A percentile compares a stretch with the other conserved stretches of the same genome.
These are phyloP conservation scores for Pichia sp. DNA, from an alignment of 1,139 yeast species.

Conservation along the genomic window DNA sequence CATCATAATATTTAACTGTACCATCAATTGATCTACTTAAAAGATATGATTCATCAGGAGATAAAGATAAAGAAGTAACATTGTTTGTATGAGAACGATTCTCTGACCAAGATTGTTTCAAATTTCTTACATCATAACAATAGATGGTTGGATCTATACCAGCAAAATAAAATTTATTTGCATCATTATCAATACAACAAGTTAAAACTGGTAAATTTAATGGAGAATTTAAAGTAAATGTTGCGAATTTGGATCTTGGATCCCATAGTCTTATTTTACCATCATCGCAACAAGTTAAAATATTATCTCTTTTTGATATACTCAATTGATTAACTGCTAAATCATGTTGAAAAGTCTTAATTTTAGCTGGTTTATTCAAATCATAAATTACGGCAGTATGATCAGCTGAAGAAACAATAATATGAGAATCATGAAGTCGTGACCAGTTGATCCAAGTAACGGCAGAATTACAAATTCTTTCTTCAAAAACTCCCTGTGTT, in stretches of 20 bases:
- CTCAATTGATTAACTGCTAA: conserved; percentile 53
- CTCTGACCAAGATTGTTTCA: conserved; percentile 41
- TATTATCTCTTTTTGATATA: conserved; percentile 21
- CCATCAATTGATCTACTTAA: conserved; percentile 56
- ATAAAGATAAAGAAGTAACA: conserved; percentile 46
- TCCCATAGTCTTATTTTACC: conserved; percentile 63
- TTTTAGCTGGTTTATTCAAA: conserved; percentile 45
- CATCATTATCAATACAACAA: conserved; percentile 35
- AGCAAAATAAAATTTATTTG: conserved; percentile 43
- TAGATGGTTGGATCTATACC: conserved; percentile 64
- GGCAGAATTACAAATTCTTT: conserved; percentile 34
- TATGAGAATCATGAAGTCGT: conserved; percentile 29
- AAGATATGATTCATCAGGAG: conserved; percentile 44
- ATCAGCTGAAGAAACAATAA: conserved; percentile 49
- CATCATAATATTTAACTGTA: conserved; percentile 50
- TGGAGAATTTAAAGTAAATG: conserved; percentile 19
- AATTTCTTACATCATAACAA: conserved; percentile 49
- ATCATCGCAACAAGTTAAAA: conserved; percentile 52
- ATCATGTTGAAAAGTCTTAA: conserved; percentile 48
- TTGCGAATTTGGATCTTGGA: conserved; percentile 42
- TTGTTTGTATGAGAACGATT: conserved; percentile 38
- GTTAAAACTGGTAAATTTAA: conserved; percentile 49
- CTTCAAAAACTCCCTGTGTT: conserved; percentile 8
- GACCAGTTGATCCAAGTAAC: conserved; percentile 48
- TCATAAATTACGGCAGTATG: conserved; percentile 50